Base-by-base conservation (phyloP, 805 yeast species). In the Teunomyces stri region DNA sequence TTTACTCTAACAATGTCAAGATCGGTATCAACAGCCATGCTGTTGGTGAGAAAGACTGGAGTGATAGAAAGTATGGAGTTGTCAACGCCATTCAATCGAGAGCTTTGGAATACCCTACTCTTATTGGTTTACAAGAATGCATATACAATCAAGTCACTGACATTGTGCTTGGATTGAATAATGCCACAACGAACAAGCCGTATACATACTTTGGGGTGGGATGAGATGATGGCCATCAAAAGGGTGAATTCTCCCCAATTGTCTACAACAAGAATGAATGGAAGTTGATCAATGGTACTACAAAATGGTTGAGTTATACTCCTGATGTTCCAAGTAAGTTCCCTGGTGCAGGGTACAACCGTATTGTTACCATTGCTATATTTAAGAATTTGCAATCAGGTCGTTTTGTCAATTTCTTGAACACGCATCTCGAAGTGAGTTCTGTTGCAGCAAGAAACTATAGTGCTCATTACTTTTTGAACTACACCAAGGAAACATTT, bases 291-390 rank as follows among this genome's bases (percentile, higher is more conserved):
- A 66, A 70, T 10, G 56, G 66, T n/a, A 69, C 72, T 16, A 73
- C 79, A 7, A 69, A 69, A 45, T 81, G 85, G 85, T 61, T 81
- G 11, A 74, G 81, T 51, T 68, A 70, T 13, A 79, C 82, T 3
- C 85, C 85, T 1, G 74, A 70, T 39, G 62, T 55, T n/a, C 82
- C 85, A 1, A 73, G 81, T 12, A 64, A 54, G 39, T 80, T 78
- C 5, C 76, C 81, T 77, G 81, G 70, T 35, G 76, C 79, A 15
- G 70, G 70, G 1, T 65, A 72, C 6, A 60, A 52, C 29, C 61
- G 80, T 51, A 59, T 70, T 11, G 70, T 71, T 22, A 74, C 78
- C 0, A 59, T 72, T 13, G 68, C 68, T 5, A 63, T 64, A 12
- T 57, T 72, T 31, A 44, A 48, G 47, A 46, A 54, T 43, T 47